Base-by-base conservation (phyloP, 352 stramenopile species). In the Phytophthora hibernalis region DNA sequence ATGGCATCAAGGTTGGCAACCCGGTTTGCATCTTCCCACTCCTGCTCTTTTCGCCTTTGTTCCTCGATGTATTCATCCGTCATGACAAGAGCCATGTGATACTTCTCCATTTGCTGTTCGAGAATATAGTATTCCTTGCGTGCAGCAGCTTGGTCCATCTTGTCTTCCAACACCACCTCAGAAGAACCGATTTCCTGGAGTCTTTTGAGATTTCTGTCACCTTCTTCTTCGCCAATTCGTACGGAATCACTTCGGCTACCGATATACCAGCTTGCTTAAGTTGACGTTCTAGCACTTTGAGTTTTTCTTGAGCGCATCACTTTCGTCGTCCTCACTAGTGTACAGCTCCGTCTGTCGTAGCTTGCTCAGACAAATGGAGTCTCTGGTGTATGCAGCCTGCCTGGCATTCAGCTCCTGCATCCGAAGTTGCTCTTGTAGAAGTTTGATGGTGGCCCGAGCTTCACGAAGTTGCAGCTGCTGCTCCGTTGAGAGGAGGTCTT, bases 101-200 rank as follows among this genome's bases (percentile, higher is more conserved):
- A 97, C 50, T 91, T 89, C 62, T 97, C 89, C 88, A 97, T 97
- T 30, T 97, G 82, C 61, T 96, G 88, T 69, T 97, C 90, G 1
- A 97, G 77, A 49, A 85, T 74, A 53, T 91, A 97, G 55, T 96
- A 96, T 62, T 97, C 89, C 20, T 93, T 87, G 0, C 87, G 79
- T 1, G 90, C 72, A 20, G 79, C 77, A 33, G 57, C 62, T 50
- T 87, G 73, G 16, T 68, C 74, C 3, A 58, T 48, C 47, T 87
- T 87, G 49, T 87, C 73, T 11, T 78, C 53, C 18, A 79, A 43
- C 10, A 90, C 78, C 45, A 89, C 67, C 54, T 96, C 88, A 26
- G 76, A 84, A 18, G 79, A 80, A n/a, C 85, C 86, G 33, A 97
- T 95, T 65, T 94, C 89, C 28, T 90, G 78, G 64, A 97, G 84